Conservation (phyloP, 345 rosid species). For the Hibiscus mutabilis region DNA sequence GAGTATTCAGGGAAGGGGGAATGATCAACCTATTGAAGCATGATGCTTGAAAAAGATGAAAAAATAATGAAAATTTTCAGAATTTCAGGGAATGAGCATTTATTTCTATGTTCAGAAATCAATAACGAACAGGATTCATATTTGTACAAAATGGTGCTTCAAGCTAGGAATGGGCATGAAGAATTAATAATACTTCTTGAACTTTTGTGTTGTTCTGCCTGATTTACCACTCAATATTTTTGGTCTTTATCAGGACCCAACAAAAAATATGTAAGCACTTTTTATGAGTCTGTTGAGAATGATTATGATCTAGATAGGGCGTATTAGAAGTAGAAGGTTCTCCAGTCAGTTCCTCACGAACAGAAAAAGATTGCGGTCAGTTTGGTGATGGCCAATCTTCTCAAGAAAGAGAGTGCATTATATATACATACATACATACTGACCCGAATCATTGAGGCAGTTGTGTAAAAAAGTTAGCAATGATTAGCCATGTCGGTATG, state of each 20-base stretch:
- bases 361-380: background rate
- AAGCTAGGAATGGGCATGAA: background rate
- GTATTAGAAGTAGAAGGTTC: background rate
- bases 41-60: background rate
- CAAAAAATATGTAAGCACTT: background rate
- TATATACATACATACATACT: background rate
- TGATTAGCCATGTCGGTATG: background rate
- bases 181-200: background rate
- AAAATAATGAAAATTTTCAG: background rate
- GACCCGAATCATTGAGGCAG: background rate
- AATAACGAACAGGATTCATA: background rate
- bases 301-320: background rate
- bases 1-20: no score
- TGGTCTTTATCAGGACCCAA: background rate
- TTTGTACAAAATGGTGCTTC: background rate
- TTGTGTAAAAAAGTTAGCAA: background rate
- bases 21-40: background rate
- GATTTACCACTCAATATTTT: background rate
- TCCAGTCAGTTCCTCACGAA: background rate
- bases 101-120: background rate
- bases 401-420: background rate
- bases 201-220: background rate
- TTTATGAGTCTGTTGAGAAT: background rate
- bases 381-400: background rate
- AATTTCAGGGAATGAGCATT: background rate